A percentile compares a stretch with the other conserved stretches of the same genome.
Conservation (phyloP, 768 basidiomycete genomes). For the Boletus edulis region DNA sequence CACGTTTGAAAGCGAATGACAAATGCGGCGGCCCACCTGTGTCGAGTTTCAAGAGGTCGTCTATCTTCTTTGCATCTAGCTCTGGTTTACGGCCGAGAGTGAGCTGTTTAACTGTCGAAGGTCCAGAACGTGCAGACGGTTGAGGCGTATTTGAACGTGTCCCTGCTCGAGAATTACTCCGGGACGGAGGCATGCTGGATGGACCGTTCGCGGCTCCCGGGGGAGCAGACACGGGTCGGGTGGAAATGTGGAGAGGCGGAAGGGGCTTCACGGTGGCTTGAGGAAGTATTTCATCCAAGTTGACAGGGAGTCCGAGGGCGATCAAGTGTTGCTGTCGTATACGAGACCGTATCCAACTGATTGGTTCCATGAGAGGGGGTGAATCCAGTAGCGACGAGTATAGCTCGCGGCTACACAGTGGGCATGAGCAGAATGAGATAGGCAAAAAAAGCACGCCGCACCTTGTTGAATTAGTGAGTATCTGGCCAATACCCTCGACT, state of each 20-base stretch:
- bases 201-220: conserved; percentile 53
- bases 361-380: conserved; percentile 75
- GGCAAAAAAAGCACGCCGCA: conserved; percentile 29
- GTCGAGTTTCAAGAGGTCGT: conserved; percentile 61
- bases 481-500: conserved; percentile 76
- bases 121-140: conserved; percentile 34
- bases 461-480: conserved; percentile 77
- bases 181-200: conserved; percentile 30
- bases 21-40: conserved; percentile 48
- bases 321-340: conserved; percentile 91
- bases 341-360: conserved; percentile 92
- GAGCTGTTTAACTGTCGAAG: conserved; percentile 35
- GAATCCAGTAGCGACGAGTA: conserved; percentile 71
- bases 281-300: conserved; percentile 88
- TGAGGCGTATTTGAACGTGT: conserved; percentile 44
- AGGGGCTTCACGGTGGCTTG: conserved; percentile 61
- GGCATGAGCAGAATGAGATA: conserved; percentile 21
- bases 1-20: not conserved
- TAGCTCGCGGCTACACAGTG: conserved; percentile 63
- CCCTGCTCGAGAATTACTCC: conserved; percentile 53
- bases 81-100: conserved; percentile 77
- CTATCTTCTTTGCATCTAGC: conserved; percentile 64
- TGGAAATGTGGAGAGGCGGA: conserved; percentile 80
- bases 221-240: conserved; percentile 79
- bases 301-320: conserved; percentile 89